These are phyloP conservation scores for Coleophoma eucalyptorum DNA, from an alignment of 2,329 filamentous ascomycete genomes.

Conservation along the genomic window DNA sequence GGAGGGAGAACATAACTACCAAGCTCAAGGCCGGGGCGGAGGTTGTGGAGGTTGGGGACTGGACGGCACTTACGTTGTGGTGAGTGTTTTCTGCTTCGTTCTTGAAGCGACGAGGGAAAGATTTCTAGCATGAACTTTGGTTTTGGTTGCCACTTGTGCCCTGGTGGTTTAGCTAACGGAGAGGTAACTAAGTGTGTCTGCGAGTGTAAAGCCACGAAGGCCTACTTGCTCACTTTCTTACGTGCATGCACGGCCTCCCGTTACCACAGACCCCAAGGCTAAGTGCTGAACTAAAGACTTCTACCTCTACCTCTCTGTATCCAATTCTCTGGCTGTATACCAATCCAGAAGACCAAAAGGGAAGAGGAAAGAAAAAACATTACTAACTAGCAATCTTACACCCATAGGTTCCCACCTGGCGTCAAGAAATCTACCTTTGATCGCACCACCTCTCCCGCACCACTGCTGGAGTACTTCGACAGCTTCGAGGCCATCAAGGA, in stretches of 20 bases:
- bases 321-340: neutral
- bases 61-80: neutral
- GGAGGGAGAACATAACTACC: neutral
- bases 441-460: neutral
- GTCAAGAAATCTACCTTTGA: neutral
- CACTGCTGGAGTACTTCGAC: neutral
- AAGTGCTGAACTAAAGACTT: no score
- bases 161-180: neutral
- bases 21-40: neutral
- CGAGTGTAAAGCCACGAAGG: no score
- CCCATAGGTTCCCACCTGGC: slow-evolving; percentile 1
- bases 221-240: no score
- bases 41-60: neutral
- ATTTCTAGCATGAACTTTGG: no score
- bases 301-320: neutral
- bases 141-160: no score
- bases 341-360: neutral
- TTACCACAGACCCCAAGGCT: no score
- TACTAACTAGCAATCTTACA: neutral
- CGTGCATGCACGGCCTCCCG: no score
- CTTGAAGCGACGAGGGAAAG: no score
- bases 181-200: no score
- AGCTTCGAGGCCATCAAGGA: neutral
- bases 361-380: neutral
- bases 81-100: neutral